Conservation (phyloP, 2,329 filamentous ascomycete species). For the Cylindrodendrum hubeiense region DNA sequence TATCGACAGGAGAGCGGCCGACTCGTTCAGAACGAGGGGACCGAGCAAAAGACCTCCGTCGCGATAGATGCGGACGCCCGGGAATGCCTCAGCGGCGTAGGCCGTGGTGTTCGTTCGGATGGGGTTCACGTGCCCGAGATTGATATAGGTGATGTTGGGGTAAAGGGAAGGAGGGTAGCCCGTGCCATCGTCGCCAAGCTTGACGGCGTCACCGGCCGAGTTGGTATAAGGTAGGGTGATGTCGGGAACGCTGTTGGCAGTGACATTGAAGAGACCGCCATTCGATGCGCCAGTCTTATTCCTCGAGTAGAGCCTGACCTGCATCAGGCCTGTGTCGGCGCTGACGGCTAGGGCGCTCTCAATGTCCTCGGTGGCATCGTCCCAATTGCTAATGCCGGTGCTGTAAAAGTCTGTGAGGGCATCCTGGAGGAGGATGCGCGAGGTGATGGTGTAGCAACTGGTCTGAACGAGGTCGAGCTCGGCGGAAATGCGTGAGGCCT, state of each 20-base stretch:
- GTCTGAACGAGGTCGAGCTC: constrained; percentile 85
- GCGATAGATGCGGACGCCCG: constrained; percentile 61
- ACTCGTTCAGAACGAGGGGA: constrained; percentile 78
- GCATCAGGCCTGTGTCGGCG: constrained; percentile 70
- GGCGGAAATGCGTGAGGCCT: constrained; percentile 83
- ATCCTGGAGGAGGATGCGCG: constrained; percentile 70
- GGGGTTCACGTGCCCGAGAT: constrained; percentile 56
- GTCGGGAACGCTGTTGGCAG: constrained; percentile 59
- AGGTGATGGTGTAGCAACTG: constrained; percentile 78
- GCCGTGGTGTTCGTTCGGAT: constrained; percentile 56
- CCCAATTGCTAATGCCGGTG: constrained; percentile 69
- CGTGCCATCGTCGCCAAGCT: constrained; percentile 70
- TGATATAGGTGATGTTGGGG: constrained; percentile 79
- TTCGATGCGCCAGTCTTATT: constrained; percentile 68
- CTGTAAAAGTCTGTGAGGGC: constrained; percentile 65
- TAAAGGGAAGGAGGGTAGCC: constrained; percentile 82
- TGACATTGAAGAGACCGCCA: constrained; percentile 74
- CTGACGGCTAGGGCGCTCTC: constrained; percentile 75
- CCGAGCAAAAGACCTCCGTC: constrained; percentile 78
- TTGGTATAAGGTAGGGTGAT: constrained; percentile 73
- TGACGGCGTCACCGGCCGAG: constrained; percentile 68
- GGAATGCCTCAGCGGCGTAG: constrained; percentile 62
- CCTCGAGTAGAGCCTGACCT: constrained; percentile 79
- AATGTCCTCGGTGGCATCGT: constrained; percentile 72
- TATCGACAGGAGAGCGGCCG: constrained; percentile 82